phyloP scores from a whole-genome alignment of 176 grass and related monocot species.

The Chloris gayana region DNA sequence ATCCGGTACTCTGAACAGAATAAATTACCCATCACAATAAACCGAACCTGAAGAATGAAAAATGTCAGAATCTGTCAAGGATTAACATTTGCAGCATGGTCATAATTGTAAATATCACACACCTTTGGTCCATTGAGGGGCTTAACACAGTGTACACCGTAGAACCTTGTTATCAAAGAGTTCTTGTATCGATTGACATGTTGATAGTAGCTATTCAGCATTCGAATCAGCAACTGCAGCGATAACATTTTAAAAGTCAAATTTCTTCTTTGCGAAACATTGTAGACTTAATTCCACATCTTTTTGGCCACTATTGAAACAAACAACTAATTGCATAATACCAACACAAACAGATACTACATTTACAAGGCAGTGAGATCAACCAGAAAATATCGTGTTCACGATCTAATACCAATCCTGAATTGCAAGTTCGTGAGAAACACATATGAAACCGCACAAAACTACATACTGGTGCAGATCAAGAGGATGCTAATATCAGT shows the following conservation, averaged over 20 bases:
- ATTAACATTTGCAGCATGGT: constrained; percentile 4
- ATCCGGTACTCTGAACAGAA: constrained; percentile 94
- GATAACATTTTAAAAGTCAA: constrained; percentile 9
- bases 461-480: not conserved
- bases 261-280: not conserved
- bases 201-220: constrained; percentile 63
- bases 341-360: not conserved
- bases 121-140: constrained; percentile 73
- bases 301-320: not conserved
- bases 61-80: constrained; percentile 19
- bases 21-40: constrained; percentile 96
- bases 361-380: not conserved
- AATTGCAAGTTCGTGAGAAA: not conserved
- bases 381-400: not conserved
- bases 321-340: not conserved
- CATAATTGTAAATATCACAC: not conserved
- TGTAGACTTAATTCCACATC: not conserved
- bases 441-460: not conserved
- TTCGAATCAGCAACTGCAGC: constrained; percentile 66
- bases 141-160: constrained; percentile 87
- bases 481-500: not conserved
- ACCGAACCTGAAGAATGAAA: constrained; percentile 68
- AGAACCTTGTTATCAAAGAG: constrained; percentile 82
- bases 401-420: not conserved
- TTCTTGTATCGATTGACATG: constrained; percentile 67